Base-by-base conservation (phyloP, 1,284 basidiomycete genomes). In the Ustilago nuda region DNA sequence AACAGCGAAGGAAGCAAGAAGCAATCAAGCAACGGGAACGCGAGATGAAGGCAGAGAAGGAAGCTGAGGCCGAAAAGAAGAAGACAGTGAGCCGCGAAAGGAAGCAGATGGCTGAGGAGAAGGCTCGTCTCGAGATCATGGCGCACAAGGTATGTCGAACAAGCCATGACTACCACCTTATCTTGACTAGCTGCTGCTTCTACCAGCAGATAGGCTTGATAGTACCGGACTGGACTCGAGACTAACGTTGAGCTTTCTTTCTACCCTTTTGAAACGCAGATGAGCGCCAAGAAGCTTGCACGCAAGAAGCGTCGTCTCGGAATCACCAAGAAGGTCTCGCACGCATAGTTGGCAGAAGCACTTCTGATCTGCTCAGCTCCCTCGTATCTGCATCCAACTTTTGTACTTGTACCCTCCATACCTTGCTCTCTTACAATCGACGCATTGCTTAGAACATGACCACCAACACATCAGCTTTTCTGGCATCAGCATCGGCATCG, bases 251-350 rank as follows among this genome's bases (percentile, higher is more conserved):
- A 13, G 8, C 33, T 27, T 9, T 17, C 4, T 36, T 33, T 61
- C 3, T 2, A 19, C 45, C 13, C 43, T 19, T 27, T 36, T 45
- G 12, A 33, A 17, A 50, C 11, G 15, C 43, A 80, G 79, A 80
- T 80, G 79, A 80, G 79, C 67, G 72, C 70, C 45, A 80, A 80
- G 60, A 62, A 60, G 56, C 72, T 80, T 3, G 69, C 68, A 17
- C 71, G 79, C 33, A 78, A 78, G 65, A 70, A 76, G 69, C 62
- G 76, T 8, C 61, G 76, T 61, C 50, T 80, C 51, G 78, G 78
- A 8, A 72, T 80, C 59, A 80, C 69, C 64, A 80, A 80, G 51
- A 80, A 80, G 61, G 78, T 80, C 2, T 66, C 78, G 30, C 78
- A 80, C 60, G 63, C 70, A 32, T 72, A 48, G 8, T 13, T 8